Conservation (phyloP, 164 flowering plant species). For the Vitis riparia region DNA sequence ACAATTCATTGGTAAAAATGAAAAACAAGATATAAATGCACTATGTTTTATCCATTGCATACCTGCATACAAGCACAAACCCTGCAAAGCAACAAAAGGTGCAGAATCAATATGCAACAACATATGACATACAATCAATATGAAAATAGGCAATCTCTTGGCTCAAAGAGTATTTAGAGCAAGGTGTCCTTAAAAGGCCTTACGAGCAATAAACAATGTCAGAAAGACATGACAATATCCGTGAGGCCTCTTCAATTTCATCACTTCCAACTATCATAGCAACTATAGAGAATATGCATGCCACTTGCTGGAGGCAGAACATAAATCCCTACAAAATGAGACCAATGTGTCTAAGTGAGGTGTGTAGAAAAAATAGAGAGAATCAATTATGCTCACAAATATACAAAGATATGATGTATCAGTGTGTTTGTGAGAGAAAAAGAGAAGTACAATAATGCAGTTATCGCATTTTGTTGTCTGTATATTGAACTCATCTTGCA, state of each 20-base stretch:
- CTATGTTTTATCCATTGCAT: not conserved
- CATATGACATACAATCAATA: no score
- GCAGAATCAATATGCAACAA: not conserved
- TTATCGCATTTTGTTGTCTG: conserved; percentile 76
- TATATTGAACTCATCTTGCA: conserved; percentile 85
- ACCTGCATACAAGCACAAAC: conserved; percentile 81
- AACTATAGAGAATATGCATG: conserved; percentile 56
- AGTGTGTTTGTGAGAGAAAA: not conserved
- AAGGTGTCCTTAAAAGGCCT: conserved; percentile 13
- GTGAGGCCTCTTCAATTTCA: conserved; percentile 47
- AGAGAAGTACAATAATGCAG: conserved; percentile 65
- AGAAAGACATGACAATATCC: conserved; percentile 41
- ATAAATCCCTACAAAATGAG: conserved; percentile 56
- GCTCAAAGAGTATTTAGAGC: not conserved
- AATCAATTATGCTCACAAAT: not conserved
- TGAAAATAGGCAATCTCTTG: no score
- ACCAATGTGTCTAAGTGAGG: not conserved
- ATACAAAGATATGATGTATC: not conserved
- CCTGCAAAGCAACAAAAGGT: conserved; percentile 29
- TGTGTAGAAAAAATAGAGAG: not conserved
- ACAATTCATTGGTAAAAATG: not conserved
- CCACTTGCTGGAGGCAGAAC: conserved; percentile 74
- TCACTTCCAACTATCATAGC: conserved; percentile 52
- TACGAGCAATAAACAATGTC: conserved; percentile 60
- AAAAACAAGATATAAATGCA: not conserved